Conservation (phyloP, 2,329 filamentous ascomycete genomes). For the Ophiocordyceps robertsii region DNA sequence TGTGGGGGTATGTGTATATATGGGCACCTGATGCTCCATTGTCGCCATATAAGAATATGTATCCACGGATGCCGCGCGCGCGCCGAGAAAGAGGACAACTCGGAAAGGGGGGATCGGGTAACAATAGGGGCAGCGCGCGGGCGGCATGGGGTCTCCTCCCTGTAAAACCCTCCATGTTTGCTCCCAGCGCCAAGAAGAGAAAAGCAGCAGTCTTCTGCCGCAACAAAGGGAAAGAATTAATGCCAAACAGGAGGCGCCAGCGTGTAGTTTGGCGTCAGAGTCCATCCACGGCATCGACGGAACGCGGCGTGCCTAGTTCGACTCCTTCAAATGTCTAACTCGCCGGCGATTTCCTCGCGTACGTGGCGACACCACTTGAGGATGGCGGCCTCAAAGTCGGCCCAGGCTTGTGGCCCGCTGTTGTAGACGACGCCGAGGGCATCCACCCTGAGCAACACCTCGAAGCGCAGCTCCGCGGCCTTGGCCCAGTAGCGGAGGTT, state of each 20-base stretch:
- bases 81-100: not conserved
- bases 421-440: slow-evolving; percentile 78
- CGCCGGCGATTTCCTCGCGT: slow-evolving; percentile 67
- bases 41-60: not conserved
- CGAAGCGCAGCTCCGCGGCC: slow-evolving; percentile 87
- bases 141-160: too few species aligned
- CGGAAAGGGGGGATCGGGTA: slow-evolving; percentile 3
- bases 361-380: slow-evolving; percentile 74
- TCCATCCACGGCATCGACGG: not conserved
- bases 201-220: not conserved
- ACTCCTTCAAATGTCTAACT: slow-evolving; percentile 26
- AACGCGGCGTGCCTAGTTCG: not conserved
- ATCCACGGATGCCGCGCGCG: not conserved
- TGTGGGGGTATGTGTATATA: slow-evolving; percentile 1
- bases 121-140: not conserved
- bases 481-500: slow-evolving; percentile 96
- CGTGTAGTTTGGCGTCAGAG: not conserved
- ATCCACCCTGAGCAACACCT: slow-evolving; percentile 70
- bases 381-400: slow-evolving; percentile 70
- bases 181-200: too few species aligned
- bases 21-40: not conserved
- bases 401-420: slow-evolving; percentile 56
- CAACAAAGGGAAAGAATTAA: not conserved
- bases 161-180: too few species aligned
- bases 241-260: not conserved